Conservation (phyloP, 768 basidiomycete genomes). For the Pisolithus microcarpus region DNA sequence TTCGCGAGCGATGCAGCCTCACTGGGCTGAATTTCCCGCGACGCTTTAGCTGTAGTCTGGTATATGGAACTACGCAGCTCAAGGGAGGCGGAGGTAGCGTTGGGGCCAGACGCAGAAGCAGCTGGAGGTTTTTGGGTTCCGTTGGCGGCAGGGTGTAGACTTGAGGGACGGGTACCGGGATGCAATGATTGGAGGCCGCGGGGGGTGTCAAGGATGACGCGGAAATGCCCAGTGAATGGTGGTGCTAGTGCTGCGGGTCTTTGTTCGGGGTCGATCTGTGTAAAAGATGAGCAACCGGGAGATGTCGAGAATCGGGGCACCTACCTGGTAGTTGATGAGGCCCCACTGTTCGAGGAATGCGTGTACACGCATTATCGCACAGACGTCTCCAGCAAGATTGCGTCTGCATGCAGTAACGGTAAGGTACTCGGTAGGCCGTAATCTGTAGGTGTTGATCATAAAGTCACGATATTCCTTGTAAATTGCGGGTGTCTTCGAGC, state of each 20-base stretch:
- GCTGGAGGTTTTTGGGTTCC: conserved; percentile 37
- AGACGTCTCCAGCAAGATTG: conserved; percentile 96
- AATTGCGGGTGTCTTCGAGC: conserved; percentile 91
- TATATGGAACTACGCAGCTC: conserved; percentile 86
- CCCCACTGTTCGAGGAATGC: conserved; percentile 99
- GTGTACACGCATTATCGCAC: conserved; percentile 97
- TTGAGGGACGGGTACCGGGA: conserved; percentile 59
- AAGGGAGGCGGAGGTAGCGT: conserved; percentile 60
- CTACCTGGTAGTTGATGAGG: conserved; percentile 94
- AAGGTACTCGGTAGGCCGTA: conserved; percentile 90
- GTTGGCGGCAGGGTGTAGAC: conserved; percentile 40
- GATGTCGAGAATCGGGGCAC: conserved; percentile 12
- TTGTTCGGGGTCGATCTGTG: conserved; percentile 92
- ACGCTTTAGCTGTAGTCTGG: conserved; percentile 80
- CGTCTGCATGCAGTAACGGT: conserved; percentile 95
- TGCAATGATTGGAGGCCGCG: conserved; percentile 93
- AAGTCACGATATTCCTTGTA: conserved; percentile 99
- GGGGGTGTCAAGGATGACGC: conserved; percentile 94
- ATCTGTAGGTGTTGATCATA: conserved; percentile 97
- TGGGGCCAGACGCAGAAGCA: conserved; percentile 9
- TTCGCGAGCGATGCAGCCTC: conserved; percentile 65
- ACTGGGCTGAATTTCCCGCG: conserved; percentile 54
- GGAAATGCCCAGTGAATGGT: conserved; percentile 98
- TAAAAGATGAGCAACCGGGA: not conserved
- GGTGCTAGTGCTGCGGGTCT: conserved; percentile 91